These are phyloP conservation scores for Tricladium varicosporioides DNA, from an alignment of 2,329 filamentous ascomycete genomes.

Conservation along the genomic window DNA sequence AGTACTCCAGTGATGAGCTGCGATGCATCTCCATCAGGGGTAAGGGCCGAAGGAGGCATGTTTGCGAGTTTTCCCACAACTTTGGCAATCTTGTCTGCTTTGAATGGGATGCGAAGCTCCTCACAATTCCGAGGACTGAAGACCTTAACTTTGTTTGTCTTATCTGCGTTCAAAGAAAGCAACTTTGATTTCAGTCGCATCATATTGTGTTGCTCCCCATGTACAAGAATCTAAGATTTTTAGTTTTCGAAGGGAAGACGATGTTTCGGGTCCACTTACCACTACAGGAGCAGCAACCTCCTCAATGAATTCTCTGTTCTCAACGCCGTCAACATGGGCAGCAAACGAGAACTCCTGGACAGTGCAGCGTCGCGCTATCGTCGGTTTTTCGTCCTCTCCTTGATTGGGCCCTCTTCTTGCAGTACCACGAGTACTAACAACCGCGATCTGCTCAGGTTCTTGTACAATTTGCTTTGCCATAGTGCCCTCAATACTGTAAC, in stretches of 20 bases:
- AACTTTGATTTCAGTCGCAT: slow-evolving; percentile 94
- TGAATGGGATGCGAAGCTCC: slow-evolving; percentile 91
- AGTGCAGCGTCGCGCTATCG: slow-evolving; percentile 89
- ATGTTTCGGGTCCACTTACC: slow-evolving; percentile 54
- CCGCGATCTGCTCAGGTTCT: slow-evolving; percentile 91
- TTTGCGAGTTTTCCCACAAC: slow-evolving; percentile 92
- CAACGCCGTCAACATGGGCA: slow-evolving; percentile 91
- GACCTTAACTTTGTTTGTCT: slow-evolving; percentile 78
- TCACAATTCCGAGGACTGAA: slow-evolving; percentile 94
- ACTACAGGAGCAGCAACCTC: slow-evolving; percentile 90
- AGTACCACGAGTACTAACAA: slow-evolving; percentile 78
- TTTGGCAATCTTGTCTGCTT: slow-evolving; percentile 90
- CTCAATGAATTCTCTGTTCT: slow-evolving; percentile 96
- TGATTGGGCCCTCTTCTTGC: slow-evolving; percentile 56
- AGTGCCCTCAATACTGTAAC: slow-evolving; percentile 96
- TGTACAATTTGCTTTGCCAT: slow-evolving; percentile 97
- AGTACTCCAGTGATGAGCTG: slow-evolving; percentile 83
- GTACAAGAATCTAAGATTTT: slow-evolving; percentile 75
- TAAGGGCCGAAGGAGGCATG: slow-evolving; percentile 54
- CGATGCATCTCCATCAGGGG: slow-evolving; percentile 43
- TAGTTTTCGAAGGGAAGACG: slow-evolving; percentile 11
- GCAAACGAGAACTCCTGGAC: slow-evolving; percentile 95
- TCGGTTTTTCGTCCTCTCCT: slow-evolving; percentile 76
- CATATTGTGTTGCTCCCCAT: slow-evolving; percentile 98
- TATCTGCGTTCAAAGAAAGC: slow-evolving; percentile 83